Percentiles rank a stretch among this genome's conserved stretches.
phyloP scores from a whole-genome alignment of 1,284 basidiomycete species.

The Boletus semigastroideus region DNA sequence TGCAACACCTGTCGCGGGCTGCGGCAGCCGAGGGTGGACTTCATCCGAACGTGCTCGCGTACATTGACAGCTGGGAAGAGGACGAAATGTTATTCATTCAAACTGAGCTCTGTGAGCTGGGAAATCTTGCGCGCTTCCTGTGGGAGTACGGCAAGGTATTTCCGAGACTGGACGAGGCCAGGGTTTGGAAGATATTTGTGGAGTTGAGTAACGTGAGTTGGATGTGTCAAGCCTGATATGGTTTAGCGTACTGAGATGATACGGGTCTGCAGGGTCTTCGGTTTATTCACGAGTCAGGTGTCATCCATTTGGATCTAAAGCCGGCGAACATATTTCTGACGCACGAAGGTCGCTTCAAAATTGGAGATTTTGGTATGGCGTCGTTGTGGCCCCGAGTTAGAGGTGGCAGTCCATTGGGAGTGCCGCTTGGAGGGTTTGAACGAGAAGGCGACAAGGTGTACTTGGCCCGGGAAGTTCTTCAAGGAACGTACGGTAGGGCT shows the following conservation, averaged over 20 bases:
- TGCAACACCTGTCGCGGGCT: slow-evolving; percentile 73
- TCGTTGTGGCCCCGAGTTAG: slow-evolving; percentile 74
- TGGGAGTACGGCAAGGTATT: slow-evolving; percentile 89
- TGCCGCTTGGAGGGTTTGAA: slow-evolving; percentile 68
- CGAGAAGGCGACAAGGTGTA: slow-evolving; percentile 98
- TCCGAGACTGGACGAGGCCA: slow-evolving; percentile 85
- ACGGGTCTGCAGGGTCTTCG: slow-evolving; percentile 65
- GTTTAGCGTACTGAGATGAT: slow-evolving; percentile 7
- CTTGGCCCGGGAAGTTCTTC: slow-evolving; percentile 96
- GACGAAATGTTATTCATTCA: slow-evolving; percentile 88
- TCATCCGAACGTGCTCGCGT: slow-evolving; percentile 85
- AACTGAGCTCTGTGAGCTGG: slow-evolving; percentile 93
- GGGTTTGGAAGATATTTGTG: slow-evolving; percentile 95
- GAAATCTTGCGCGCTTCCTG: slow-evolving; percentile 90
- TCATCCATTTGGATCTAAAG: slow-evolving; percentile 97
- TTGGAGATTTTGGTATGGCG: slow-evolving; percentile 99
- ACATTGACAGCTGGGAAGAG: slow-evolving; percentile 97
- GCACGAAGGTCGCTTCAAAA: slow-evolving; percentile 87
- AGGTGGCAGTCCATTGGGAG: slow-evolving; percentile 34
- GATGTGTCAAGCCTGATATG: slow-evolving; percentile 12
- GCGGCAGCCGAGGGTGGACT: slow-evolving; percentile 35
- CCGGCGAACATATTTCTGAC: slow-evolving; percentile 97
- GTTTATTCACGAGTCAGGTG: slow-evolving; percentile 86
- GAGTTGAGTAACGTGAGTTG: slow-evolving; percentile 84
- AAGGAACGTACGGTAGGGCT: slow-evolving; percentile 88